These are phyloP conservation scores for Rhodosporidiobolus odoratus DNA, from an alignment of 768 basidiomycete genomes.

Conservation along the genomic window DNA sequence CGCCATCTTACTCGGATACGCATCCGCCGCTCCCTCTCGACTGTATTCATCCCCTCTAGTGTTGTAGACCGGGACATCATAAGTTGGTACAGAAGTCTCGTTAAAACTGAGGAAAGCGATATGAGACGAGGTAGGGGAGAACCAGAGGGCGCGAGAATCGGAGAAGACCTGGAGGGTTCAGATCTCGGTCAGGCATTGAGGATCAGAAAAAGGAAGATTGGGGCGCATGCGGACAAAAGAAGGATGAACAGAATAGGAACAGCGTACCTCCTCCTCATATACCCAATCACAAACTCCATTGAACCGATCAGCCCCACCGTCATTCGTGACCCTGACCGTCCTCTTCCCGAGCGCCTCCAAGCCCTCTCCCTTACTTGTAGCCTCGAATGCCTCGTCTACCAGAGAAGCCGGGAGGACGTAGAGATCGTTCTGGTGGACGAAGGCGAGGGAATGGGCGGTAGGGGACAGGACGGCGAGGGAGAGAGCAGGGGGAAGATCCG, in stretches of 20 bases:
- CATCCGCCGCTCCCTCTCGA: slow-evolving; percentile 17
- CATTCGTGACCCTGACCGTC: slow-evolving; percentile 66
- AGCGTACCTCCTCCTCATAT: slow-evolving; percentile 77
- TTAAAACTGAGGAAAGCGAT: slow-evolving; percentile 83
- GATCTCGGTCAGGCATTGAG: background rate
- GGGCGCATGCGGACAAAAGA: background rate
- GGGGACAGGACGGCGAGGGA: slow-evolving; percentile 81
- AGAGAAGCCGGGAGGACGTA: slow-evolving; percentile 53
- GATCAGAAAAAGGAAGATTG: background rate
- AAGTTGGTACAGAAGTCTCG: slow-evolving; percentile 81
- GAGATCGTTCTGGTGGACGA: slow-evolving; percentile 79
- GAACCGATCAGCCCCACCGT: slow-evolving; percentile 78
- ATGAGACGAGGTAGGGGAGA: slow-evolving; percentile 67
- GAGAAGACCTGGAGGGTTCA: slow-evolving; percentile 12
- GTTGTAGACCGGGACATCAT: slow-evolving; percentile 73
- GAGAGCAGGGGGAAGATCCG: slow-evolving; percentile 59
- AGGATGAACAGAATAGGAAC: background rate
- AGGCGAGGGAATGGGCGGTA: slow-evolving; percentile 72
- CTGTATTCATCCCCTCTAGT: background rate
- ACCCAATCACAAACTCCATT: slow-evolving; percentile 98
- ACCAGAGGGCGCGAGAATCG: slow-evolving; percentile 74
- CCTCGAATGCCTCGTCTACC: background rate
- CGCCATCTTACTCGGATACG: slow-evolving; percentile 44
- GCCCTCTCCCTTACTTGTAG: background rate
- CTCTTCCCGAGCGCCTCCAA: background rate